Evolutionary conservation across 495 filamentous ascomycete genomes (phyloP), one percentile per base, ranked within the genome.

Genomic region (Neurospora tetraspora): DNA sequence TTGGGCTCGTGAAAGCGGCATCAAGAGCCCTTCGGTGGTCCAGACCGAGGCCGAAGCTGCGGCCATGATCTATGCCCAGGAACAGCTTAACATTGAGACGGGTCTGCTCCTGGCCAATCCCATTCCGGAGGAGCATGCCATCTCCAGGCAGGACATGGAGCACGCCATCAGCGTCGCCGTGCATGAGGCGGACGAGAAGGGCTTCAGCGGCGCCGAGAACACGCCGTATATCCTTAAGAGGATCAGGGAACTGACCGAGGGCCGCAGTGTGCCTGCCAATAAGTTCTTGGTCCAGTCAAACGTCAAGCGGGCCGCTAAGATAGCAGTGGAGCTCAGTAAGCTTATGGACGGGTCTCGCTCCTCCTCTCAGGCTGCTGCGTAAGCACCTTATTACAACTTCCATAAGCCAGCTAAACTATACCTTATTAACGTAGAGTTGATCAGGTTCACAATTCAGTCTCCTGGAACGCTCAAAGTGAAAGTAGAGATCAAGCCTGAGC

Each of bases 81-180:
- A 86, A 75, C 85, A 83, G 42, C 82, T 97, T 34, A 87, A 86
- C 2, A 82, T 97, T 12, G 85, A 87, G 43, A 91, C 88, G 11
- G 95, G 96, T 7, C 82, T 98, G 27, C 83, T 92, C 39, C 93
- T 99, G 77, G 93, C 94, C 53, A 98, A 96, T 78, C 96, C 96
- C 0, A 90, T 97, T 71, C 92, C 95, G 0, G 79, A 86, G 70
- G 84, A 91, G 73, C 81, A 86, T 75, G 91, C 89, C 5, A 90
- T 99, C 37, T 85, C 92, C 5, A 88, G 90, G 73, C 75, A 78
- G 31, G 88, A 94, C 71, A 97, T 99, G 84, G 88, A 94, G 78
- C 78, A 75, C 9, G 83, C 90, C 69, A 96, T 98, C 74, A 83
- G 87, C 61, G 86, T 89, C 73, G 95, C 96, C 1, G 83, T 98